A percentile compares a stretch with the other conserved stretches of the same genome.
These are phyloP conservation scores for Amyloporia xantha DNA, from an alignment of 768 basidiomycete genomes.

Conservation along the genomic window DNA sequence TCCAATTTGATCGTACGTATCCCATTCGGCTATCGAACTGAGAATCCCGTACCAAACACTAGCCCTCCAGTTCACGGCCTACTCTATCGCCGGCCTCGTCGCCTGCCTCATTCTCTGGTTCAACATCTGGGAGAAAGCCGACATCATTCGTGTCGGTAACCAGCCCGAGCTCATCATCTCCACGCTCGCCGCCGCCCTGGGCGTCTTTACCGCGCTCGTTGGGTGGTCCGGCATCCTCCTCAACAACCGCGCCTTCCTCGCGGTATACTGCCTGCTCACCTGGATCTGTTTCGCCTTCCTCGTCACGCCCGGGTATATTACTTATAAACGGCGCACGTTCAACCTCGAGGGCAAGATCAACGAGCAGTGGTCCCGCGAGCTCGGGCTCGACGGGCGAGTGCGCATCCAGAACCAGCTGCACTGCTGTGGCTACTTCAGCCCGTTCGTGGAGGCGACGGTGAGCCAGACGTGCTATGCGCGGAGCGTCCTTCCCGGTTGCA, in stretches of 20 bases:
- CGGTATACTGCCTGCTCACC: constrained; percentile 61
- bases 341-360: constrained; percentile 81
- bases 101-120: constrained; percentile 72
- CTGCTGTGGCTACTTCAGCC: constrained; percentile 81
- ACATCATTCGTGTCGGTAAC: constrained; percentile 70
- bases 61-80: constrained; percentile 42
- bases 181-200: constrained; percentile 55
- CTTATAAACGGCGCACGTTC: constrained; percentile 68
- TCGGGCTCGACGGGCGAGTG: constrained; percentile 55
- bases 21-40: neutral
- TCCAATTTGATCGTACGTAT: constrained; percentile 50
- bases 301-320: constrained; percentile 69
- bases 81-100: constrained; percentile 55
- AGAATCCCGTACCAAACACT: neutral
- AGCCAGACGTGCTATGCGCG: constrained; percentile 71
- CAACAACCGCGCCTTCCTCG: constrained; percentile 80
- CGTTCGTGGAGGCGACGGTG: constrained; percentile 74
- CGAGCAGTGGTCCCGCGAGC: constrained; percentile 60
- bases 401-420: constrained; percentile 65
- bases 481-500: constrained; percentile 68
- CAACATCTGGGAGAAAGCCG: constrained; percentile 61
- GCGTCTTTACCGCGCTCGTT: constrained; percentile 58
- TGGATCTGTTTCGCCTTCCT: constrained; percentile 72
- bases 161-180: constrained; percentile 60
- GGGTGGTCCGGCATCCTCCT: constrained; percentile 78